These are phyloP conservation scores for Peronospora destructor DNA, from an alignment of 352 stramenopile species.

Conservation along the genomic window DNA sequence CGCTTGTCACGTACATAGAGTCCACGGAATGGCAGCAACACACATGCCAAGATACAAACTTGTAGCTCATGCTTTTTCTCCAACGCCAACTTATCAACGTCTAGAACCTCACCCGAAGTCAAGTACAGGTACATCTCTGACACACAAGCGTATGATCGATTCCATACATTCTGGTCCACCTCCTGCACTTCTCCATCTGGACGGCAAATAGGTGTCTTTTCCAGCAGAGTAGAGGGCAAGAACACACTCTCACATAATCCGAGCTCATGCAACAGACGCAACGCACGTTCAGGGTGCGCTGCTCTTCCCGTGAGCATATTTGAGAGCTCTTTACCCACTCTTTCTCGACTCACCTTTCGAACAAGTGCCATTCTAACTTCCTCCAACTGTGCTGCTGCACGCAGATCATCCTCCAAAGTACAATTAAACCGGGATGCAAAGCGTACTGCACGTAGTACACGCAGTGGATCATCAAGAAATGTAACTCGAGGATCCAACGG, in stretches of 20 bases:
- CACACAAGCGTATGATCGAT: constrained; percentile 35
- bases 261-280: constrained; percentile 52
- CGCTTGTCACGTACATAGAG: constrained; percentile 52
- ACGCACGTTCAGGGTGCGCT: constrained; percentile 52
- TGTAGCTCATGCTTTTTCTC: constrained; percentile 41
- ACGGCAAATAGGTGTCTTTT: constrained; percentile 31
- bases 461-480: constrained; percentile 95
- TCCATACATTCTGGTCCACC: constrained; percentile 29
- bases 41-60: constrained; percentile 45
- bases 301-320: constrained; percentile 60
- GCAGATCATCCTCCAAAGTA: constrained; percentile 77
- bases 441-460: constrained; percentile 91
- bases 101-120: constrained; percentile 12
- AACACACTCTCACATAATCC: constrained; percentile 49
- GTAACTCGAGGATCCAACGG: constrained; percentile 91
- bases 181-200: constrained; percentile 15
- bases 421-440: constrained; percentile 96
- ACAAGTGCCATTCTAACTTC: constrained; percentile 56
- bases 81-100: constrained; percentile 31
- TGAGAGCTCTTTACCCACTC: constrained; percentile 70
- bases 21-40: constrained; percentile 48
- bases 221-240: constrained; percentile 30
- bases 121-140: constrained; percentile 39
- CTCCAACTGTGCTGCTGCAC: constrained; percentile 48
- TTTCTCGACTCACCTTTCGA: constrained; percentile 70